A percentile compares a stretch with the other conserved stretches of the same genome.
These are phyloP conservation scores for Iris macrosiphon DNA, from an alignment of 106 monocot species.

Conservation along the genomic window DNA sequence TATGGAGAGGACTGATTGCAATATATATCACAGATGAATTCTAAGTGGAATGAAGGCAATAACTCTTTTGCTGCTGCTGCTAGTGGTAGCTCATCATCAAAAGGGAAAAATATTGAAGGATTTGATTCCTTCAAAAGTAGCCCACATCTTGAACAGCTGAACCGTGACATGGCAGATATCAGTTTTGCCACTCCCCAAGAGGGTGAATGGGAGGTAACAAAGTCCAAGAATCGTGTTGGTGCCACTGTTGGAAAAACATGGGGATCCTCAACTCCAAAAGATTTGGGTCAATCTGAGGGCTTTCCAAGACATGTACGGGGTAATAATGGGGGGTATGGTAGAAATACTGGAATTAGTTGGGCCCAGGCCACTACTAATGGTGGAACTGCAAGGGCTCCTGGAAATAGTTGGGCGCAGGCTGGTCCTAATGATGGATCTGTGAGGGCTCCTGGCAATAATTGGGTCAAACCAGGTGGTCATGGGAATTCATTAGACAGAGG, in stretches of 20 bases:
- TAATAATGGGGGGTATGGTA: neutral
- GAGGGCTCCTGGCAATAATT: constrained; percentile 13
- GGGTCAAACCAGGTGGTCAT: constrained; percentile 10
- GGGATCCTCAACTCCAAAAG: constrained; percentile 18
- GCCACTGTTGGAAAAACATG: constrained; percentile 15
- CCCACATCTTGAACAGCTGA: constrained; percentile 15
- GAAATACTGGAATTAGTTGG: constrained; percentile 4
- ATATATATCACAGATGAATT: constrained; percentile 8
- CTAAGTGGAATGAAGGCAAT: constrained; percentile 31
- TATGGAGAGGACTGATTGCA: constrained; percentile 1
- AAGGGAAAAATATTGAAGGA: constrained; percentile 10
- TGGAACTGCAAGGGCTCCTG: constrained; percentile 15
- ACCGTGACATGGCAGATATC: constrained; percentile 18
- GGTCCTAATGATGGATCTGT: constrained; percentile 2
- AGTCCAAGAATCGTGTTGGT: constrained; percentile 33
- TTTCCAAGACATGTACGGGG: constrained; percentile 11
- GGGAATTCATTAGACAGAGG: constrained; percentile 12
- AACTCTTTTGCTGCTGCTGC: constrained; percentile 2
- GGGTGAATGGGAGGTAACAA: constrained; percentile 56
- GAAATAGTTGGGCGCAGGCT: constrained; percentile 23
- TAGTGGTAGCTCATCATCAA: constrained; percentile 6
- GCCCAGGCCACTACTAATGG: constrained; percentile 15
- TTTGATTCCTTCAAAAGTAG: constrained; percentile 13
- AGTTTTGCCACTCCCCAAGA: constrained; percentile 13
- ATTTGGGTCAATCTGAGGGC: constrained; percentile 1